Base-by-base conservation (phyloP, 257 asterid species). In the Solanum pimpinellifolium region DNA sequence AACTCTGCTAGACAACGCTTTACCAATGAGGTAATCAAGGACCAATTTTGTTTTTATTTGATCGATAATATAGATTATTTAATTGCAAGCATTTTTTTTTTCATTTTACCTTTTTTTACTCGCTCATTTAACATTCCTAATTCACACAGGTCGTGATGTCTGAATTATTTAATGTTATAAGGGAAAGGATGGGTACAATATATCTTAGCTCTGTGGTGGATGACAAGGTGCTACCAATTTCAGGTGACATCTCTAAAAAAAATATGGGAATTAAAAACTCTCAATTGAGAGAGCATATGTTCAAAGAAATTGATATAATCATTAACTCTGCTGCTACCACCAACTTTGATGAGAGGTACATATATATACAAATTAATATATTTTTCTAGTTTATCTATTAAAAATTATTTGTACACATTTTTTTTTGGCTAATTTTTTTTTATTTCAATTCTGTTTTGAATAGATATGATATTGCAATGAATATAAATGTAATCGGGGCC, bases 291-390 rank as follows among this genome's bases (percentile, higher is more conserved):
- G 75, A 91, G 11, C 49, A 86, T 35, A 91, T 94, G 90, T 92
- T 85, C 85, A 35, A 25, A 56, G 92, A 93, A 76, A 84, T 89
- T 5, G 93, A 92, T 76, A 82, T 93, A 49, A 72, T 94, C 13
- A 86, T 93, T 84, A 93, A 94, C 86, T 93, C 95, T 3, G 98
- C 98, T 16, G 95, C 95, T 14, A 92, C 93, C 6, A 94, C 95
- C 75, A 90, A 83, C 33, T 93, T 90, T 66, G 39, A 86, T 9
- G 92, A 90, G 18, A 86, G 90, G 92, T 87, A 76, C 41, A 56
- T 6, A 49, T 13, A 14, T 14, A 15, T 68, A 29, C 59, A 69
- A 29, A 69, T 69, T 29, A 14, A 47, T 80, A 27, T 78, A 78
- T 23, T 4, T 11, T 42, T 65, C 72, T n/a, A 62, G 70, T 62